Evolutionary conservation across 2,329 filamentous ascomycete species (phyloP).

Genomic region (Fusarium albidum): DNA sequence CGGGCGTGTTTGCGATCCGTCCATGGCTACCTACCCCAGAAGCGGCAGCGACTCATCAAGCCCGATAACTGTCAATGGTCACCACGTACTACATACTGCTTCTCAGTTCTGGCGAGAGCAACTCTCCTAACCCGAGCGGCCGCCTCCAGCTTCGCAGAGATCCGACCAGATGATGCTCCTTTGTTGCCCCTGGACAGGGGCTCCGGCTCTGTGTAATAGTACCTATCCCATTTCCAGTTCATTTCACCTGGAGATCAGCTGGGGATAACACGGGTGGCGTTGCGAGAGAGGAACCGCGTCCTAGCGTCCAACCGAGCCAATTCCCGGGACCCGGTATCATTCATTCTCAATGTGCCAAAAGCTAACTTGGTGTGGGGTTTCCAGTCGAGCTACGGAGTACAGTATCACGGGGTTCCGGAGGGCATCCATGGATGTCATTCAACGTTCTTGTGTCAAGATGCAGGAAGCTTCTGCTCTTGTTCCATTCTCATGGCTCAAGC

Average conservation of each 20-base stretch:
- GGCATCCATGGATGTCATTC: too few relatives aligned
- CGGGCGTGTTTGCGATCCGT: conserved; percentile 26
- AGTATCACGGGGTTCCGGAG: too few relatives aligned
- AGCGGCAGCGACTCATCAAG: conserved; percentile 1
- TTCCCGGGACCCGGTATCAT: conserved; percentile 9
- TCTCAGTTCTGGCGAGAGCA: not conserved
- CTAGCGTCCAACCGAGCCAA: conserved; percentile 12
- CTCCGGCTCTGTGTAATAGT: too few relatives aligned
- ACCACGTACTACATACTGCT: too few relatives aligned
- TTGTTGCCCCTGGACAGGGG: conserved; percentile 21
- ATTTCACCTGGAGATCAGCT: conserved; percentile 27
- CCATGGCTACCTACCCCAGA: conserved; percentile 7
- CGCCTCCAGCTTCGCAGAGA: conserved; percentile 14
- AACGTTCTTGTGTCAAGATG: too few relatives aligned
- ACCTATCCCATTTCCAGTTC: conserved; percentile 17
- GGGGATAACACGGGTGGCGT: conserved; percentile 18
- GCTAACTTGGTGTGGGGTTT: too few relatives aligned
- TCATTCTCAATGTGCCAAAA: not conserved
- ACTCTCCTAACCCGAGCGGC: conserved; percentile 18
- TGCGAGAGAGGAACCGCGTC: conserved; percentile 9
- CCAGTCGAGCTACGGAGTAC: too few relatives aligned
- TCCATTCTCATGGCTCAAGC: too few relatives aligned
- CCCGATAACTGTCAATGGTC: not conserved
- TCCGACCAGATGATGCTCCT: not conserved
- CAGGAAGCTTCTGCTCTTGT: too few relatives aligned